These are phyloP conservation scores for Polytrichum formosum DNA, from an alignment of 225 moss, liverwort and hornwort species.

Conservation along the genomic window DNA sequence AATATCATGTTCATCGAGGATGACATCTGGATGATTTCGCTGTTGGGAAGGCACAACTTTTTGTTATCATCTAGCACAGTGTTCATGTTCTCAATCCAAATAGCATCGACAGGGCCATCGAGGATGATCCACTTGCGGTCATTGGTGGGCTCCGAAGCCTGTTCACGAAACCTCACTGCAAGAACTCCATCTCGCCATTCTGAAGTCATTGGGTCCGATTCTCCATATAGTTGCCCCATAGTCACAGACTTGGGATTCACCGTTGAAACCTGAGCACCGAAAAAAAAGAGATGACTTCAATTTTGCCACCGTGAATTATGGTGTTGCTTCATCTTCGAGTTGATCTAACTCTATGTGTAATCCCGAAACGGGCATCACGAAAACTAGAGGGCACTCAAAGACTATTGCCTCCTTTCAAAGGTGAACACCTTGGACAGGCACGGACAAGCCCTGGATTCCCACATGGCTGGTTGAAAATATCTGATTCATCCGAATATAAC, in stretches of 20 bases:
- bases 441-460: too few relatives aligned
- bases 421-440: too few relatives aligned
- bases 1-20: slow-evolving; percentile 92
- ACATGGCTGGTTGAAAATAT: too few relatives aligned
- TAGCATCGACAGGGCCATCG: slow-evolving; percentile 92
- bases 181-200: slow-evolving; percentile 84
- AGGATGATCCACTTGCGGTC: slow-evolving; percentile 84
- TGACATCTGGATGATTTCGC: slow-evolving; percentile 92
- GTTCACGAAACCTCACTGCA: slow-evolving; percentile 73
- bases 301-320: too few relatives aligned
- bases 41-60: slow-evolving; percentile 83
- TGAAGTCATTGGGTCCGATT: slow-evolving; percentile 58
- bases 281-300: background rate
- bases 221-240: slow-evolving; percentile 86
- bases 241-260: slow-evolving; percentile 85
- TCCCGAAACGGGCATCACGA: too few relatives aligned
- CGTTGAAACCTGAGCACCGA: slow-evolving; percentile 39
- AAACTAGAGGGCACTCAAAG: too few relatives aligned
- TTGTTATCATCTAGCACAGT: slow-evolving; percentile 89
- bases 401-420: too few relatives aligned
- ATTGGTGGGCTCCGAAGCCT: slow-evolving; percentile 71
- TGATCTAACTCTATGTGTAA: too few relatives aligned
- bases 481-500: too few relatives aligned
- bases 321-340: too few relatives aligned
- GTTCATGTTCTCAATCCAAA: slow-evolving; percentile 98